Base-by-base conservation (phyloP, 352 stramenopile genomes). In the Phytophthora hybrid region DNA sequence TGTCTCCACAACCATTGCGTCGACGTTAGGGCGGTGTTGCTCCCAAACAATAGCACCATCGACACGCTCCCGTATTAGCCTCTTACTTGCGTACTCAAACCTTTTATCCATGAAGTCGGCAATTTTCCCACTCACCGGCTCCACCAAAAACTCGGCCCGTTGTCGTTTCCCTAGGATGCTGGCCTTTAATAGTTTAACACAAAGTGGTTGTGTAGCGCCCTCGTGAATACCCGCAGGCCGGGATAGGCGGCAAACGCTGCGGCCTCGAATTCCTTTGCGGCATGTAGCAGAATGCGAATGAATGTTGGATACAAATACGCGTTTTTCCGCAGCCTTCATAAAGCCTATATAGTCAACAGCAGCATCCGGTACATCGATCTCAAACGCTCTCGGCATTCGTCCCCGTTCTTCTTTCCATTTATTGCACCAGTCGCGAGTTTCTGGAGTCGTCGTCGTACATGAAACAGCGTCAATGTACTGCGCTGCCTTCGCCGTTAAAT, bases 231-330 rank as follows among this genome's bases (percentile, higher is more conserved):
- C 71, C 6, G 61, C 55, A 8, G 71, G 56, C 2, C 71, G 16
- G 5, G 55, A 53, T 1, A 78, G 9, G 1, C 62, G 66, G 49
- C 66, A 75, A 44, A 63, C 53, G 16, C 39, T 65, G 6, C 57
- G 41, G 9, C 72, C 63, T 5, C 72, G 61, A 6, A n/a, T 39
- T 1, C 66, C 62, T 51, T 78, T 70, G 5, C 19, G 46, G 49
- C 72, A 78, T 2, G 66, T 78, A 1, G 23, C 18, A 4, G 56
- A 72, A 47, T 73, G 57, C 7, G 21, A 59, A 26, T 78, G 72
- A 9, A 66, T 61, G 47, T 79, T 79, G 2, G 62, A 67, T 11
- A n/a, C 21, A 1, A 58, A 21, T 6, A 60, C 44, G 1, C 52
- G 18, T 26, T 34, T 53, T 19, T 63, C 34, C 2, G 49, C 47